Evolutionary conservation across 2,329 filamentous ascomycete genomes (phyloP).

Genomic region (Curvularia hawaiiensis): DNA sequence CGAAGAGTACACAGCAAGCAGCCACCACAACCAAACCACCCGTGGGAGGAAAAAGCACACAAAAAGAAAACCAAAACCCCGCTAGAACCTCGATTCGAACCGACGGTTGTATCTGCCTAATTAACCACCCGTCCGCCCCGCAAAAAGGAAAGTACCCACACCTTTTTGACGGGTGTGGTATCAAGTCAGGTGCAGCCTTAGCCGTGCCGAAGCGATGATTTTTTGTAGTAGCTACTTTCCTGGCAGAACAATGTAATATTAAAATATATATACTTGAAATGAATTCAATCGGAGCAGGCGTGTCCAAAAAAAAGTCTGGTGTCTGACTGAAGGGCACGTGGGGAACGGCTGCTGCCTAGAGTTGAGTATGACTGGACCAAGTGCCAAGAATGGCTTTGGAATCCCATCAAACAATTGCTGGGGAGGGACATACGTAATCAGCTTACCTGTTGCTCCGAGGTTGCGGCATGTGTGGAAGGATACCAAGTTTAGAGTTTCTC

Average conservation of each 20-base stretch:
- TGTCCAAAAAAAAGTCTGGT: background rate
- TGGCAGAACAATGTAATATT: background rate
- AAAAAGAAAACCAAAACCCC: background rate
- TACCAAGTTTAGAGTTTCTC: background rate
- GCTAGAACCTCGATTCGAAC: background rate
- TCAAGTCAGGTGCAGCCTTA: too few relatives aligned
- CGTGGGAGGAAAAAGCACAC: background rate
- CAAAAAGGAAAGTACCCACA: conserved; percentile 7
- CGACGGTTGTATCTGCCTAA: background rate
- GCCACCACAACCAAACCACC: background rate
- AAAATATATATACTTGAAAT: background rate
- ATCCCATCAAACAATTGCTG: background rate
- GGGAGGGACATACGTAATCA: background rate
- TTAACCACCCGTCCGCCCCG: background rate
- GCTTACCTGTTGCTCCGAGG: background rate
- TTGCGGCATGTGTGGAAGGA: background rate
- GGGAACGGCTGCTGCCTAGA: background rate
- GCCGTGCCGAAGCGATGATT: background rate
- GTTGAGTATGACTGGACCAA: background rate
- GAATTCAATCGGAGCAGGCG: background rate
- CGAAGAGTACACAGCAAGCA: background rate
- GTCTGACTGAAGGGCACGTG: background rate
- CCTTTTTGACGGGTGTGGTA: background rate
- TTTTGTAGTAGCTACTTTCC: conserved; percentile 7
- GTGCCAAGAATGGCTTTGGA: background rate